Evolutionary conservation across 2,329 filamentous ascomycete species (phyloP).

Genomic region (Aspergillus texensis): DNA sequence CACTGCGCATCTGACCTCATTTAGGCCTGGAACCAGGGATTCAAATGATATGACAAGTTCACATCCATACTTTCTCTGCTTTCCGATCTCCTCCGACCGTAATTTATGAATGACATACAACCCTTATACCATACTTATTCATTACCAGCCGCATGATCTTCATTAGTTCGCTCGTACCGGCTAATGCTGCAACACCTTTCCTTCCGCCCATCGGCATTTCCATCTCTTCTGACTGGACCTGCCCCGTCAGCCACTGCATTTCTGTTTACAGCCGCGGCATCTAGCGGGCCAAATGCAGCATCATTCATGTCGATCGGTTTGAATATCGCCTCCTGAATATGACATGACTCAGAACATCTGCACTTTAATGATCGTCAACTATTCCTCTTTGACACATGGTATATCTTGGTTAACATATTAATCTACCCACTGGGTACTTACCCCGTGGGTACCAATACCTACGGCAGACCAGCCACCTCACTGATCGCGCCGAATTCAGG

Average conservation of each 20-base stretch:
- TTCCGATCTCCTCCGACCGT: conserved; percentile 1
- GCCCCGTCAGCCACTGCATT: background rate
- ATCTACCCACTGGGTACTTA: background rate
- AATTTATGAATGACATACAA: background rate
- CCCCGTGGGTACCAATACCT: background rate
- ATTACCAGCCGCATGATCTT: background rate
- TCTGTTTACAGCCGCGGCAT: conserved; percentile 1
- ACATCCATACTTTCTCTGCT: background rate
- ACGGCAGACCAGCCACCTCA: background rate
- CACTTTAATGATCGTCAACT: background rate
- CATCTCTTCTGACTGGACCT: background rate
- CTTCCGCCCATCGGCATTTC: background rate
- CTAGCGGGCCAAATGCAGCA: conserved; percentile 1
- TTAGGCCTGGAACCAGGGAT: background rate
- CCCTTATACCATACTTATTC: background rate
- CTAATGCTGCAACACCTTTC: background rate
- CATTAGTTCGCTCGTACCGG: background rate
- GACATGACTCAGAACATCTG: background rate
- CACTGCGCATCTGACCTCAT: background rate
- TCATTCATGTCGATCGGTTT: conserved; percentile 1
- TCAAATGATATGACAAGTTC: background rate
- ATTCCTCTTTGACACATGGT: background rate
- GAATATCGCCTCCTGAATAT: background rate
- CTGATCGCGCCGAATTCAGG: background rate
- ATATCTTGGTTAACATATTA: background rate